These are phyloP conservation scores for Ustilago cynodontis DNA, from an alignment of 1,284 basidiomycete genomes.

Conservation along the genomic window DNA sequence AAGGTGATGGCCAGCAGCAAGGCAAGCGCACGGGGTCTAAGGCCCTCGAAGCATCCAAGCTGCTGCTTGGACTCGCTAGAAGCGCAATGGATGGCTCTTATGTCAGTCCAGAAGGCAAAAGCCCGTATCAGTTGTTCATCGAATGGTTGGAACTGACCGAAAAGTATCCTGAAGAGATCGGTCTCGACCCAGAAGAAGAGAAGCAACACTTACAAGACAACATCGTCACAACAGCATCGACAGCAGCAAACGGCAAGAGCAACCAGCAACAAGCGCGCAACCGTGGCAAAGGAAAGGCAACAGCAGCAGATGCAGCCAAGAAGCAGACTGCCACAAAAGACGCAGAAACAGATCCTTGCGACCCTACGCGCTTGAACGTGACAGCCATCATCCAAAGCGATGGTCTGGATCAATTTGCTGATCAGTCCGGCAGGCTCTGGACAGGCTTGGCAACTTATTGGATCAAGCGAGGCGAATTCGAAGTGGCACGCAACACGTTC, in stretches of 20 bases:
- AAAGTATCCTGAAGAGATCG: constrained; percentile 90
- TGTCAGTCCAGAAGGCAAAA: constrained; percentile 90
- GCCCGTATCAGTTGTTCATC: constrained; percentile 90
- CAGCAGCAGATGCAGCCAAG: constrained; percentile 65
- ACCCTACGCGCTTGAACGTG: constrained; percentile 82
- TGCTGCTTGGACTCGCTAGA: constrained; percentile 84
- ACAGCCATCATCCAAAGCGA: constrained; percentile 86
- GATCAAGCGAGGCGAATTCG: constrained; percentile 97
- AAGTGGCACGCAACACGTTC: constrained; percentile 86
- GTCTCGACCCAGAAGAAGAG: constrained; percentile 81
- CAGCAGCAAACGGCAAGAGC: constrained; percentile 10
- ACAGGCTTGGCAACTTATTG: constrained; percentile 97
- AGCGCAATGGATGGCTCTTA: constrained; percentile 87
- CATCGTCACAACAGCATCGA: neutral
- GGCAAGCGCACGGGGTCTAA: constrained; percentile 10
- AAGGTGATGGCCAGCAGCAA: neutral
- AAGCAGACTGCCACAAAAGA: constrained; percentile 73
- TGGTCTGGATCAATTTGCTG: constrained; percentile 88
- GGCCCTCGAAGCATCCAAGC: constrained; percentile 93
- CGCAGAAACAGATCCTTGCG: constrained; percentile 84
- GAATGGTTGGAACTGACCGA: constrained; percentile 95
- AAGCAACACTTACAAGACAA: constrained; percentile 15
- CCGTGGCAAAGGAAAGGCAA: constrained; percentile 59
- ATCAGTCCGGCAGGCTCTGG: constrained; percentile 96
- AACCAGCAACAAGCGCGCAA: constrained; percentile 72